Percentiles rank a stretch among this genome's conserved stretches.
These are phyloP conservation scores for Globisporangium solare DNA, from an alignment of 352 stramenopile species.

Conservation along the genomic window DNA sequence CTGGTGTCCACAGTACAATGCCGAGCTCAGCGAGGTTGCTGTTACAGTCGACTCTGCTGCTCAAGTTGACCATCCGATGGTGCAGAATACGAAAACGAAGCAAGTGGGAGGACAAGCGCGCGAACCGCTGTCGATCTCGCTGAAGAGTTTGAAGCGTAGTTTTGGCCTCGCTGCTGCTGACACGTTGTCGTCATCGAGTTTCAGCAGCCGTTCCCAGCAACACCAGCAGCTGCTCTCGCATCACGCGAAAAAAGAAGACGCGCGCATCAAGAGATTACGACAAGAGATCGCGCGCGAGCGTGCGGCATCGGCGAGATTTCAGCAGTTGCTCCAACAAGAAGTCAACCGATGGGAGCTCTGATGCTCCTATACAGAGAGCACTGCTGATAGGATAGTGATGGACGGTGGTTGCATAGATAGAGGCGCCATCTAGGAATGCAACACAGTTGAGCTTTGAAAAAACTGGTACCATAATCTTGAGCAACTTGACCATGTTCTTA, in stretches of 20 bases:
- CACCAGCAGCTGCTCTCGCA: background rate
- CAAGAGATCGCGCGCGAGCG: slow-evolving; percentile 53
- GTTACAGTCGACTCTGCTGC: background rate
- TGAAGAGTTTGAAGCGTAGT: slow-evolving; percentile 34
- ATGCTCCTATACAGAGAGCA: background rate
- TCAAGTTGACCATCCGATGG: background rate
- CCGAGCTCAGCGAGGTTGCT: slow-evolving; percentile 9
- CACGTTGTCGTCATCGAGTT: slow-evolving; percentile 1
- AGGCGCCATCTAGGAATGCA: no score
- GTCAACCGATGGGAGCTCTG: slow-evolving; percentile 31
- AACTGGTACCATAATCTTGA: no score
- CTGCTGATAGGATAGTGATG: no score
- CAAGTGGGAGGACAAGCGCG: background rate
- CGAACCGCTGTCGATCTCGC: slow-evolving; percentile 11
- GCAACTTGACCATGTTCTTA: no score
- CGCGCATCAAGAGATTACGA: slow-evolving; percentile 32
- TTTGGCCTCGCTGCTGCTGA: slow-evolving; percentile 19
- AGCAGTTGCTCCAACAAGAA: slow-evolving; percentile 57
- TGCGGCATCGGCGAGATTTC: slow-evolving; percentile 38
- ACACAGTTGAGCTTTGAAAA: no score
- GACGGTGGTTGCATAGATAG: no score
- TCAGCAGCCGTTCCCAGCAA: background rate
- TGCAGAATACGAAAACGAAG: background rate
- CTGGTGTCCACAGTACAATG: slow-evolving; percentile 16
- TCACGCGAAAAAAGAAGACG: slow-evolving; percentile 6